phyloP scores from a whole-genome alignment of 768 basidiomycete genomes.

The Ramaria sp. region DNA sequence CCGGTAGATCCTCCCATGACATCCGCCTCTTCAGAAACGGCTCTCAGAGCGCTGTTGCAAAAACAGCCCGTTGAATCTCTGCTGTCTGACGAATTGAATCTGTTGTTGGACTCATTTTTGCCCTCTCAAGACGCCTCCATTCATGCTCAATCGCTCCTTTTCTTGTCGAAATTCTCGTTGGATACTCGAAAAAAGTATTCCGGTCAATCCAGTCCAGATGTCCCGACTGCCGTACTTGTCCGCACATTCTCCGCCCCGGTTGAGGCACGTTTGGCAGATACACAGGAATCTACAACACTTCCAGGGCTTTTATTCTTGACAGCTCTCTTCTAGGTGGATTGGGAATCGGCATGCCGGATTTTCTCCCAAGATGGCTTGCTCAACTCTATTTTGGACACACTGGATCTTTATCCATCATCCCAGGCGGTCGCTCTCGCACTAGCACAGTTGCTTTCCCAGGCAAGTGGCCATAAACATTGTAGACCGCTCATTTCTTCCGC shows the following conservation, averaged over 20 bases:
- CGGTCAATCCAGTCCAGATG: slow-evolving; percentile 24
- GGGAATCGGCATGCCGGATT: slow-evolving; percentile 52
- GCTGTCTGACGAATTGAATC: slow-evolving; percentile 44
- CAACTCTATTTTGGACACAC: slow-evolving; percentile 55
- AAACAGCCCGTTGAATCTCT: slow-evolving; percentile 14
- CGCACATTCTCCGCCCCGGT: slow-evolving; percentile 42
- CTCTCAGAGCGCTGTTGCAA: neutral
- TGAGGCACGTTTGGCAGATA: slow-evolving; percentile 40
- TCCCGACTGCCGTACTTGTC: slow-evolving; percentile 37
- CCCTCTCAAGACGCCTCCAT: slow-evolving; percentile 32
- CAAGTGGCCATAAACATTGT: slow-evolving; percentile 63
- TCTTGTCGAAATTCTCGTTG: slow-evolving; percentile 32
- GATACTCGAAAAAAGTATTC: slow-evolving; percentile 54
- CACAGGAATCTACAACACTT: slow-evolving; percentile 41
- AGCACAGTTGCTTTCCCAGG: slow-evolving; percentile 67
- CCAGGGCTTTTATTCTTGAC: slow-evolving; percentile 54
- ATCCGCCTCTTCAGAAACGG: neutral
- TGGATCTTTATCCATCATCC: slow-evolving; percentile 51
- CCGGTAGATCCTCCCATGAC: neutral
- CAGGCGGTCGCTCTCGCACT: slow-evolving; percentile 43
- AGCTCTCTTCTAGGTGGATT: slow-evolving; percentile 82
- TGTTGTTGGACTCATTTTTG: slow-evolving; percentile 41
- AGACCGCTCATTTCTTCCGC: slow-evolving; percentile 44
- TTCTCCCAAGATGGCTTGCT: slow-evolving; percentile 53
- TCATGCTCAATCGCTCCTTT: slow-evolving; percentile 62